A percentile compares a stretch with the other conserved stretches of the same genome.
Conservation (phyloP, 1,139 yeast species). For the Saccharomycopsis hybrid region DNA sequence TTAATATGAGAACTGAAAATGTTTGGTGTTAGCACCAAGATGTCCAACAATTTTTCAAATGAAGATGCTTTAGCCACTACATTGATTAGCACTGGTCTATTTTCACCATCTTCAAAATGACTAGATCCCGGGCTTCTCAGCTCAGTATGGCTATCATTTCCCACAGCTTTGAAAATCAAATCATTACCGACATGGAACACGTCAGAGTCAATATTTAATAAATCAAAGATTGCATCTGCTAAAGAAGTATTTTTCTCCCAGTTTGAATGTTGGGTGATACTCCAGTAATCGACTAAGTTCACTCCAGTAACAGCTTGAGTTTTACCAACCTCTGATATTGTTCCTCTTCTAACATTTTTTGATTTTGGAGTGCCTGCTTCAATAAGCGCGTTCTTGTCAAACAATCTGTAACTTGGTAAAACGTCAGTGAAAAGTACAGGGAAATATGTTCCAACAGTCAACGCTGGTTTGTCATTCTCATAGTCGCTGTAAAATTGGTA, state of each 20-base stretch:
- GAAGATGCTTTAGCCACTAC: slow-evolving; percentile 58
- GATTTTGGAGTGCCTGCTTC: slow-evolving; percentile 38
- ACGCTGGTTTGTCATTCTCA: slow-evolving; percentile 38
- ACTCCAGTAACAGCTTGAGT: slow-evolving; percentile 31
- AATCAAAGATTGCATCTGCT: slow-evolving; percentile 43
- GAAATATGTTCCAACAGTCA: slow-evolving; percentile 50
- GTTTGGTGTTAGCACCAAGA: slow-evolving; percentile 54
- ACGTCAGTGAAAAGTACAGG: slow-evolving; percentile 56
- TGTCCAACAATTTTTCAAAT: slow-evolving; percentile 52
- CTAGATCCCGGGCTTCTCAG: neutral
- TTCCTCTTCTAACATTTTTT: slow-evolving; percentile 9
- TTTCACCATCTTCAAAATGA: neutral
- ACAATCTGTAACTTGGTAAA: slow-evolving; percentile 46
- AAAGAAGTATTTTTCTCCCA: slow-evolving; percentile 4
- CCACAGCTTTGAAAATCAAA: slow-evolving; percentile 48
- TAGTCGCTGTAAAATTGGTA: slow-evolving; percentile 20
- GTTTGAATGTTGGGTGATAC: slow-evolving; percentile 3
- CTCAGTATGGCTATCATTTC: slow-evolving; percentile 17
- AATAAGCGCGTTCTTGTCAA: slow-evolving; percentile 43
- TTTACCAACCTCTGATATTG: slow-evolving; percentile 5
- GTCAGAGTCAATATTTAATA: slow-evolving; percentile 50
- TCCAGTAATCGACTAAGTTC: slow-evolving; percentile 28
- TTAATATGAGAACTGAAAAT: slow-evolving; percentile 46
- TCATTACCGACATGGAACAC: slow-evolving; percentile 47
- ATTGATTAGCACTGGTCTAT: slow-evolving; percentile 29